These are phyloP conservation scores for Botrytis paeoniae DNA, from an alignment of 2,329 filamentous ascomycete genomes.

Conservation along the genomic window DNA sequence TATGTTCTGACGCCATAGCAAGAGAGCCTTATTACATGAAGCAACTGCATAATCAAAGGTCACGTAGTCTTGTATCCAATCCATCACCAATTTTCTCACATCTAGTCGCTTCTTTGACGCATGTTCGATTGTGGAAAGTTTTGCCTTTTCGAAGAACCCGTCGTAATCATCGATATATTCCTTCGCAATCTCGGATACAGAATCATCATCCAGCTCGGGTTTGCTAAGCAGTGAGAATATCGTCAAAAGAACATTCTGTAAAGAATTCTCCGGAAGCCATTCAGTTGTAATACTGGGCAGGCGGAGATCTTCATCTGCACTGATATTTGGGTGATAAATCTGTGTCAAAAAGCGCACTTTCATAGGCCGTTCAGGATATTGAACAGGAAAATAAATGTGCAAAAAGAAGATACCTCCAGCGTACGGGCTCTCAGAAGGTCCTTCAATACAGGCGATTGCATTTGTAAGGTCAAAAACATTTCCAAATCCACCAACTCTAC, in stretches of 20 bases:
- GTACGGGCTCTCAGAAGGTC: not conserved
- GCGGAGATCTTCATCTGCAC: not conserved
- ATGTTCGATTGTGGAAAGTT: not conserved
- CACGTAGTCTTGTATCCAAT: not conserved
- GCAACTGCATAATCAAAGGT: not conserved
- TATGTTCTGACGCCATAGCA: not conserved
- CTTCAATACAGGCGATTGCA: not conserved
- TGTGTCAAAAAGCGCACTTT: not conserved
- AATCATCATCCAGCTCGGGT: not conserved
- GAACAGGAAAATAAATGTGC: not conserved
- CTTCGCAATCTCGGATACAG: not conserved
- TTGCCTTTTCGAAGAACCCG: not conserved
- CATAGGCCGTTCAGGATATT: not conserved
- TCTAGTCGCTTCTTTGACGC: not conserved
- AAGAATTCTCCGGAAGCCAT: not conserved
- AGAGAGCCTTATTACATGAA: not conserved
- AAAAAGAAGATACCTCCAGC: constrained; percentile 1
- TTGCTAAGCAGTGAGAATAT: not conserved
- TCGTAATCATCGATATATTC: not conserved
- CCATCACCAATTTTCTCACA: not conserved
- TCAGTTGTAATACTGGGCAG: not conserved
- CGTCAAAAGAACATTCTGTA: not conserved
- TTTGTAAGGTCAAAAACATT: not conserved
- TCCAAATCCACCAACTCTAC: not conserved
- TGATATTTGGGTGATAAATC: not conserved